Base-by-base conservation (phyloP, 2,329 filamentous ascomycete species). In the Colletotrichum melonis region DNA sequence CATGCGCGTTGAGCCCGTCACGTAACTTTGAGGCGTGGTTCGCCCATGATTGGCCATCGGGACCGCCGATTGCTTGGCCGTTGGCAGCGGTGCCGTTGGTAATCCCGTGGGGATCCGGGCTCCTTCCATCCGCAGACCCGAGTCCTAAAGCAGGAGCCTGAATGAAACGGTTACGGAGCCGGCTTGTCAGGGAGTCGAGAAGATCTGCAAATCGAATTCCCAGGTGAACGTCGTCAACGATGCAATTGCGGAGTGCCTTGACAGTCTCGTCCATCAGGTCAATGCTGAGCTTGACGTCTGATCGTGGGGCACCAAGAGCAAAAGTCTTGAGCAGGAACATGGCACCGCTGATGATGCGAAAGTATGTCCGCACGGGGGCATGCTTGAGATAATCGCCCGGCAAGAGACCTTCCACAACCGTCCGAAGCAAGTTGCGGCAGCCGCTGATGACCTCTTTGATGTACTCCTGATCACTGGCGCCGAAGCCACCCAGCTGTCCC, bases 261-360 rank as follows among this genome's bases (percentile, higher is more conserved):
- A 95, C 93, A 0, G 93, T 94, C 35, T 89, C 86, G 78, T 95
- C 93, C 86, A 97, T 93, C 32, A 97, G 86, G 7, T 88, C 88
- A 35, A 97, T 92, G 75, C 92, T 94, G 59, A 93, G 87, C 78
- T 92, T 91, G 30, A 96, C 92, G 76, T 97, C 94, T 68, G 92
- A 92, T 77, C 94, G 93, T 1, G 93, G 92, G 1, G 94, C 94
- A 22, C 94, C 94, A 1, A 97, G 87, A 0, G 94, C 93, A 81
- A 97, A 96, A 0, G 94, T 96, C 84, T 93, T 97, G 63, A 97
- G 88, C 22, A 97, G 82, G 78, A 97, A 95, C 90, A 96, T 95
- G 75, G 93, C 93, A 4, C 94, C 94, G 71, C 92, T 94, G 76
- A 96, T 94, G 80, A 97, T 96, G 69, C 94, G 91, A 84, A 97